Base-by-base conservation (phyloP, 352 stramenopile genomes). In the Pythium vanterpoolii region DNA sequence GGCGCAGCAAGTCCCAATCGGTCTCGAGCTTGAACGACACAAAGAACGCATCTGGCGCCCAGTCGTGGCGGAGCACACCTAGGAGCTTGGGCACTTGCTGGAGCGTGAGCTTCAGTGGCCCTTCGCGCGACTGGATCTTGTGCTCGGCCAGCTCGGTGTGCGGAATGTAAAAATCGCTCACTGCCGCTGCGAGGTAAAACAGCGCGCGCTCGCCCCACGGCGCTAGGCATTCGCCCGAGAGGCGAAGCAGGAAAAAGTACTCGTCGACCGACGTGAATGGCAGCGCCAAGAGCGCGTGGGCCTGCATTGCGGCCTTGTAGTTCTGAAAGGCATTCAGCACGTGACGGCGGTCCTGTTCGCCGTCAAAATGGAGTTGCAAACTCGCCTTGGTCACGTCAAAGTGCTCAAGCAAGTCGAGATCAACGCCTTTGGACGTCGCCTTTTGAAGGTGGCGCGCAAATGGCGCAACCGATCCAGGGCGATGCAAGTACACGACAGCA, bases 21-120 rank as follows among this genome's bases (percentile, higher is more conserved):
- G 97, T 99, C 79, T 99, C 97, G 26, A 99, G 84, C 77, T 99
- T 99, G 79, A 99, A 99, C 27, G 90, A 98, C 21, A 98, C 90
- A 23, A 96, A 83, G 74, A 99, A 99, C 10, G 94, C 92, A 39
- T 97, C 57, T 2, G 96, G 96, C 21, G 93, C 96, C 96, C 96
- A 99, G 19, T 86, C 64, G 31, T 79, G 71, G 26, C 90, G 78
- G 51, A 99, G 48, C 34, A 94, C 69, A 30, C 91, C 91, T 23
- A 99, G 87, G 42, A 97, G 85, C 78, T 99, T 99, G 11, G 97
- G 97, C 30, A 99, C 83, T 33, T 96, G 90, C 58, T 90, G 69
- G 39, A 99, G 69, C 36, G 72, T 79, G n/a, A 99, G 76, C 34
- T 76, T 75, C 26, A 95, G 64, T 31, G 73, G 77, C 4, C 88